Evolutionary conservation across 78 protist genomes (phyloP).

Genomic region (Dictyostelium intermedium): DNA sequence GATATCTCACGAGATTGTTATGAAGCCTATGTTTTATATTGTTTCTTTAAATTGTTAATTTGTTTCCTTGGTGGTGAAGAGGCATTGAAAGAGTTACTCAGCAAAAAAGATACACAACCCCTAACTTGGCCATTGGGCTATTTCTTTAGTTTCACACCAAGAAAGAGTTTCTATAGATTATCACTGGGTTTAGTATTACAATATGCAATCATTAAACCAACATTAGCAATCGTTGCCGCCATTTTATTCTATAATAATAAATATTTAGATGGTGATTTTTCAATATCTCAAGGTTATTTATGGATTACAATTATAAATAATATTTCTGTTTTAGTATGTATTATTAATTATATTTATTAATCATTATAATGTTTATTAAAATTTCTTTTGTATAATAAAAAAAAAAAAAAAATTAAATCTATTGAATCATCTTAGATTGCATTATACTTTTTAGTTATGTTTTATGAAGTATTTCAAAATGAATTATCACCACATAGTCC

Average conservation of each 20-base stretch:
- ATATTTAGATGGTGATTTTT: constrained; percentile 11
- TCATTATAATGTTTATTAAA: neutral
- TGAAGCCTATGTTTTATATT: constrained; percentile 29
- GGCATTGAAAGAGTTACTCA: neutral
- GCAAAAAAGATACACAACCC: neutral
- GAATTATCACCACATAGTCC: constrained; percentile 32
- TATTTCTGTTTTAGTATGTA: constrained; percentile 28
- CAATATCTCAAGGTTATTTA: neutral
- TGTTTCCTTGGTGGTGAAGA: constrained; percentile 40
- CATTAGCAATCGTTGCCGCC: neutral
- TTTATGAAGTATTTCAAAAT: constrained; percentile 38
- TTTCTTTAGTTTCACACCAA: neutral
- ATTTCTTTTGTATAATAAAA: neutral
- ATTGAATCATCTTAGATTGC: neutral
- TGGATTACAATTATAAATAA: constrained; percentile 15
- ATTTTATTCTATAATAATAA: neutral
- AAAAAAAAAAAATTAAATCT: too few relatives aligned
- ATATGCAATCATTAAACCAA: constrained; percentile 25
- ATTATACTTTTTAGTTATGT: constrained; percentile 17
- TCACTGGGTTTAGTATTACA: neutral
- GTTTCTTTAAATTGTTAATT: constrained; percentile 19
- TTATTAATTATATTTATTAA: neutral
- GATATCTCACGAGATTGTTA: constrained; percentile 12
- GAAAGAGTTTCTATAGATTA: neutral
- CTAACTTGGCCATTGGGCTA: neutral